phyloP scores from a whole-genome alignment of 192 early-diverging fungal genomes.

The Gonapodya sp. region DNA sequence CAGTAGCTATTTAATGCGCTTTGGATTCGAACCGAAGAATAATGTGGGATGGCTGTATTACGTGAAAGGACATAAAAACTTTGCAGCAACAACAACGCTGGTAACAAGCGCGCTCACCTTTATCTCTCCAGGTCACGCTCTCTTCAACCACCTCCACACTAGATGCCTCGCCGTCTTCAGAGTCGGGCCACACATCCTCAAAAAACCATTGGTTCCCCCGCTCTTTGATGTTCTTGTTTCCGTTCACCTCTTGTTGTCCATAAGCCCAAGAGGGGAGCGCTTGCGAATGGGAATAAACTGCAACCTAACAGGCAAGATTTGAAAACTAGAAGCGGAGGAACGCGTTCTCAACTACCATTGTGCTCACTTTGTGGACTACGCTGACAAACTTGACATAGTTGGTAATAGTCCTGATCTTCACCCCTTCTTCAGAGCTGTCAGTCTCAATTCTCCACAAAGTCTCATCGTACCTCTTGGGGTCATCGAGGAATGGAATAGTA shows the following conservation, averaged over 20 bases:
- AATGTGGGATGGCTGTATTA: background rate
- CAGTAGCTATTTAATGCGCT: background rate
- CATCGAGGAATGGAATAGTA: constrained; percentile 49
- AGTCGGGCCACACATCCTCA: constrained; percentile 57
- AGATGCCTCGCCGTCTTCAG: background rate
- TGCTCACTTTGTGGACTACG: constrained; percentile 40
- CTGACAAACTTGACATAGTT: constrained; percentile 67
- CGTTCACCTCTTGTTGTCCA: constrained; percentile 81
- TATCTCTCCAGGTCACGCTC: background rate
- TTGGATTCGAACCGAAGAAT: background rate
- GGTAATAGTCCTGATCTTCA: constrained; percentile 43
- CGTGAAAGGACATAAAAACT: too few relatives aligned
- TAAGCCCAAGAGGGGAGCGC: constrained; percentile 83
- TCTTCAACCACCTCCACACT: background rate
- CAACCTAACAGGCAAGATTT: constrained; percentile 34
- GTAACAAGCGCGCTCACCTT: background rate
- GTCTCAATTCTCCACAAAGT: constrained; percentile 49
- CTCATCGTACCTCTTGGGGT: constrained; percentile 50
- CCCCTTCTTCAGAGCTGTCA: constrained; percentile 29
- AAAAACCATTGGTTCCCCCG: constrained; percentile 66
- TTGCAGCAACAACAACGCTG: too few relatives aligned
- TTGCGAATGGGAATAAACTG: constrained; percentile 59
- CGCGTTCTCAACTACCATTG: too few relatives aligned
- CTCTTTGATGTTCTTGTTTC: constrained; percentile 75
- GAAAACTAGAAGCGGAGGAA: too few relatives aligned